Base-by-base conservation (phyloP, 176 grass and related monocot species). In the Rhipidocladum racemiflorum region DNA sequence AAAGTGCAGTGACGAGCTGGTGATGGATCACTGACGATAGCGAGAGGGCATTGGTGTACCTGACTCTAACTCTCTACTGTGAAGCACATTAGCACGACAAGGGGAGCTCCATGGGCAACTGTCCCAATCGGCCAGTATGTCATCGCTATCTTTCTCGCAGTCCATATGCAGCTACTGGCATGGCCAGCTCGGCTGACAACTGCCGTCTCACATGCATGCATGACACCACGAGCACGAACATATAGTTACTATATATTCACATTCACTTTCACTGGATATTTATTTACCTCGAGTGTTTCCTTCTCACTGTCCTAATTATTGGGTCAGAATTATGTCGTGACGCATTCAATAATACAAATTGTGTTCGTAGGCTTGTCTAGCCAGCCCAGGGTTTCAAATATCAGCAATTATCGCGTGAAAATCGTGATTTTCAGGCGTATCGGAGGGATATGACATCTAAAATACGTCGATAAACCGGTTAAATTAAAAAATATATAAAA, bases 71-170 rank as follows among this genome's bases (percentile, higher is more conserved):
- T 40, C 21, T 30, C 61, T 13, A 4, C 40, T 4, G 55, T 61
- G 78, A 23, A 42, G 65, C 21, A n/a, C n/a, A n/a, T 30, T 30
- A 30, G n/a, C n/a, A 40, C 38, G 2, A 20, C 74, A 45, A 17
- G 74, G 36, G 35, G 64, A 46, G 4, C 17, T 3, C 7, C 35
- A 25, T 15, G 43, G 40, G 20, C 25, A 15, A 51, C 78, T 61
- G 56, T 69, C 38, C 21, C 42, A 9, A 14, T 62, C 42, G 11
- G 73, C 43, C 67, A 79, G 54, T 32, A 61, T 4, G 75, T 60
- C 55, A 59, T 6, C 62, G 42, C 16, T 79, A 55, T 79, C 75
- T 85, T 70, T 40, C 83, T 70, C n/a, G 64, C 40, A 77, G 50
- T 25, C 64, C 62, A 39, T 71, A 21, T 51, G 39, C 27, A 17